Percentiles rank a stretch among this genome's conserved stretches.
These are phyloP conservation scores for Peronospora destructor DNA, from an alignment of 352 stramenopile species.

Conservation along the genomic window DNA sequence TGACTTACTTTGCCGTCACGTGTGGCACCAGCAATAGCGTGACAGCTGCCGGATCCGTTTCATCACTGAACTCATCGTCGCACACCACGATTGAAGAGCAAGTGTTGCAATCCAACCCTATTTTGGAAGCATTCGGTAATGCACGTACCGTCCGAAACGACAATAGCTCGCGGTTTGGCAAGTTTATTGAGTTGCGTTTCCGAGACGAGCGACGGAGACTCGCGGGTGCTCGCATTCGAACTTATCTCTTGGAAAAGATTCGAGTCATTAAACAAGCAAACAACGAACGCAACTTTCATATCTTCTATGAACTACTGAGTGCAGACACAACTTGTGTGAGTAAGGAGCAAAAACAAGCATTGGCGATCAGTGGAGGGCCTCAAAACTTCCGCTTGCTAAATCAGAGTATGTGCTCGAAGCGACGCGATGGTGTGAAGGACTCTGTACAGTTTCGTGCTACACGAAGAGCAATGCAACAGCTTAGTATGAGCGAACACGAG, in stretches of 20 bases:
- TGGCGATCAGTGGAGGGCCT: conserved; percentile 31
- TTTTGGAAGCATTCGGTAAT: conserved; percentile 88
- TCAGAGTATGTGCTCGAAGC: conserved; percentile 59
- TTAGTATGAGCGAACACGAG: conserved; percentile 60
- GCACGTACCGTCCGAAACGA: conserved; percentile 84
- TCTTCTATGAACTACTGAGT: conserved; percentile 81
- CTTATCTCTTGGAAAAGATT: conserved; percentile 93
- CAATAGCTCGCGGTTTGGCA: conserved; percentile 87
- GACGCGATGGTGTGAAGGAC: conserved; percentile 65
- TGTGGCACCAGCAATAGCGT: conserved; percentile 33
- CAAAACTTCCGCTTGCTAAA: conserved; percentile 59
- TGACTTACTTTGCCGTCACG: conserved; percentile 81
- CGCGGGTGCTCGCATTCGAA: conserved; percentile 78
- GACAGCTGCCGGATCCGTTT: conserved; percentile 7
- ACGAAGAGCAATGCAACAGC: conserved; percentile 61
- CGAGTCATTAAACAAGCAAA: conserved; percentile 74
- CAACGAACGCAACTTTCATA: conserved; percentile 83
- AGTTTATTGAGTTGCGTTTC: conserved; percentile 88
- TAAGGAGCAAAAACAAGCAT: conserved; percentile 26
- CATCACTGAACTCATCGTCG: conserved; percentile 16
- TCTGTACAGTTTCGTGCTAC: conserved; percentile 55
- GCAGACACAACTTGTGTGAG: conserved; percentile 25
- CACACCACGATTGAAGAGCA: conserved; percentile 61
- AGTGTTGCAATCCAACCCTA: conserved; percentile 87
- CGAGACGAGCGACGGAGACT: conserved; percentile 28